A percentile compares a stretch with the other conserved stretches of the same genome.
Conservation (phyloP, 73 alveolate species). For the Breviolum minutum region DNA sequence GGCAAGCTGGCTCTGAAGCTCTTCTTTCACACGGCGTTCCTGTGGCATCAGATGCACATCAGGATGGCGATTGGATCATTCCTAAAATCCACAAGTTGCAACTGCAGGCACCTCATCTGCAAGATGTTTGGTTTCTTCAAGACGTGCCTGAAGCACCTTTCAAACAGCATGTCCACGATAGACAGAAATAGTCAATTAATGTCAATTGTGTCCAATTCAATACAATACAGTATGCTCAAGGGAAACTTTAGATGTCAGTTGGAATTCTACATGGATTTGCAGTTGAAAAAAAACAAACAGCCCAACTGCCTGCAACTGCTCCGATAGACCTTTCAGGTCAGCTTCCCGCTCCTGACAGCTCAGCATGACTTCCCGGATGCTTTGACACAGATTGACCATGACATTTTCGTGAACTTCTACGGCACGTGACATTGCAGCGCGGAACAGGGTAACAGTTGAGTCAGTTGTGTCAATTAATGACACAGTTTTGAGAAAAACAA, state of each 20-base stretch:
- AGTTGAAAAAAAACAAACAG: no score
- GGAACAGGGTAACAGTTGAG: no score
- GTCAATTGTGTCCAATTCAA: background rate
- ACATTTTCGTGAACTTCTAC: no score
- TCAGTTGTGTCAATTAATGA: no score
- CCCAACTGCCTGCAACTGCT: slow-evolving; percentile 14
- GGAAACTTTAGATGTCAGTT: no score
- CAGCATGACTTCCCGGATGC: background rate
- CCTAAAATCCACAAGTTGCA: background rate
- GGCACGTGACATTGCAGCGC: no score
- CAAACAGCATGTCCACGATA: background rate
- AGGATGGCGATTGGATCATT: background rate
- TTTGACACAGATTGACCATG: background rate
- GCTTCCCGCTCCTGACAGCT: background rate
- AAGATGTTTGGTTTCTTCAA: background rate
- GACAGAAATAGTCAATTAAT: no score
- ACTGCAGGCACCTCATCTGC: background rate
- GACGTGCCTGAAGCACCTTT: slow-evolving; percentile 1
- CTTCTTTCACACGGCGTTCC: slow-evolving; percentile 12
- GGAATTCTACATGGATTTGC: no score
- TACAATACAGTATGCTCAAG: no score
- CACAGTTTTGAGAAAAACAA: no score
- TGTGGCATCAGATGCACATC: background rate
- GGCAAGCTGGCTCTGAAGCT: background rate
- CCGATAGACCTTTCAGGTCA: background rate